Conservation (phyloP, 441 rosid species). For the Croton laevigatus region DNA sequence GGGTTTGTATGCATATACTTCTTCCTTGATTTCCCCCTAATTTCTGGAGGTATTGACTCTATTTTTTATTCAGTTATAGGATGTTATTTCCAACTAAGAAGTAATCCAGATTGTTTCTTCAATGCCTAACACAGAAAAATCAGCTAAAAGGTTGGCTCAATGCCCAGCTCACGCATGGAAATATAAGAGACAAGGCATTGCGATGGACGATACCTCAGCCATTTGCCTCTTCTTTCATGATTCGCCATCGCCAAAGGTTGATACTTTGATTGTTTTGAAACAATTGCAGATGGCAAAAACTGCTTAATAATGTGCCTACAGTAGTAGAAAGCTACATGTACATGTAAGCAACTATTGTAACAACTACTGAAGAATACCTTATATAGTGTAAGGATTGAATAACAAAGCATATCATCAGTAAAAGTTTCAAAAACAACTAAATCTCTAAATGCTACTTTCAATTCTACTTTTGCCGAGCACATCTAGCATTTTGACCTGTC, state of each 20-base stretch:
- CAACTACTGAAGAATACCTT: neutral
- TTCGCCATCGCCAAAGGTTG: slow-evolving; percentile 2
- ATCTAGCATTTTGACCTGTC: too few relatives aligned
- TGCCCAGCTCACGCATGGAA: slow-evolving; percentile 69
- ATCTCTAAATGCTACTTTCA: too few relatives aligned
- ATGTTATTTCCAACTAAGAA: slow-evolving; percentile 71
- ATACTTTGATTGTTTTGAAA: slow-evolving; percentile 12
- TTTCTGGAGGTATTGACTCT: neutral
- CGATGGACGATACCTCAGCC: slow-evolving; percentile 85
- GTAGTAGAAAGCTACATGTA: neutral
- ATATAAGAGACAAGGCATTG: slow-evolving; percentile 58
- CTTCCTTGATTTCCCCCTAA: neutral
- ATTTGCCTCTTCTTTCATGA: slow-evolving; percentile 76
- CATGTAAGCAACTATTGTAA: neutral
- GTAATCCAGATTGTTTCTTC: slow-evolving; percentile 73
- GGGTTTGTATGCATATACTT: slow-evolving; percentile 37
- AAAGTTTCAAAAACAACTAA: too few relatives aligned
- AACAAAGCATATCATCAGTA: neutral
- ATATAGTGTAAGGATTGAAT: neutral
- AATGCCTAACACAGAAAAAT: slow-evolving; percentile 44
- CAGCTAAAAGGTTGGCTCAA: slow-evolving; percentile 70
- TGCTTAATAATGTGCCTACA: neutral
- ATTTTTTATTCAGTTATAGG: slow-evolving; percentile 62
- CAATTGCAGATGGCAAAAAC: neutral
- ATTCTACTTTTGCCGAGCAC: too few relatives aligned